Base-by-base conservation (phyloP, 495 filamentous ascomycete genomes). In the Neurospora cerealis region DNA sequence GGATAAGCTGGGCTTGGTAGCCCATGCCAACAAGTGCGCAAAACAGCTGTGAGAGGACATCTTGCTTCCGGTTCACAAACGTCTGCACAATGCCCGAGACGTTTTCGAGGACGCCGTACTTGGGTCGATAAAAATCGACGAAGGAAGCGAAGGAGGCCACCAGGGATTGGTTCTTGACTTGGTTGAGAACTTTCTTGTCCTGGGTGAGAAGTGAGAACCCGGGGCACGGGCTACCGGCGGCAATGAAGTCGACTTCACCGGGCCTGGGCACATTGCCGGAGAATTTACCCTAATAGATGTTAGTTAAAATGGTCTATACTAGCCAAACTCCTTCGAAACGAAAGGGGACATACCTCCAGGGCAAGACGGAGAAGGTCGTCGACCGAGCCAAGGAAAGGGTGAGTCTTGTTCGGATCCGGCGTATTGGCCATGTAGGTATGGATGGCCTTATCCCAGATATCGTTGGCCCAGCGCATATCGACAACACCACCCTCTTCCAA, bases 91-190 rank as follows among this genome's bases (percentile, higher is more conserved):
- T 92, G 2, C 76, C 80, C 4, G 85, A 76, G 0, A 95, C 92
- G 74, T 95, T 95, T 79, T 95, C 92, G 5, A 95, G 82, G 0
- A 94, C 54, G 17, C 88, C 91, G 78, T 92, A 93, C 36, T 88
- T 85, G 0, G 93, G 93, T 0, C 89, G 85, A 75, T 92, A 94
- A 17, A 93, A 83, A 73, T 94, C 93, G 5, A 94, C 82, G 73
- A 86, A 92, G 0, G 93, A 85, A 5, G 89, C 88, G n/a, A 93
- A 91, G 0, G 91, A 91, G 0, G 92, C 91, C 3, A 94, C 86
- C 54, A 93, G 83, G 0, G 91, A 93, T 32, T 88, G 89, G 78
- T 95, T 93, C 69, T 86, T 85, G 32, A 90, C 76, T 80, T 81
- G 85, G 69, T 36, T 79, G 73, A 76, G 77, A 6, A 81, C 84